A percentile compares a stretch with the other conserved stretches of the same genome.
Evolutionary conservation across 768 basidiomycete species (phyloP).

Genomic region (Serendipita sp.): DNA sequence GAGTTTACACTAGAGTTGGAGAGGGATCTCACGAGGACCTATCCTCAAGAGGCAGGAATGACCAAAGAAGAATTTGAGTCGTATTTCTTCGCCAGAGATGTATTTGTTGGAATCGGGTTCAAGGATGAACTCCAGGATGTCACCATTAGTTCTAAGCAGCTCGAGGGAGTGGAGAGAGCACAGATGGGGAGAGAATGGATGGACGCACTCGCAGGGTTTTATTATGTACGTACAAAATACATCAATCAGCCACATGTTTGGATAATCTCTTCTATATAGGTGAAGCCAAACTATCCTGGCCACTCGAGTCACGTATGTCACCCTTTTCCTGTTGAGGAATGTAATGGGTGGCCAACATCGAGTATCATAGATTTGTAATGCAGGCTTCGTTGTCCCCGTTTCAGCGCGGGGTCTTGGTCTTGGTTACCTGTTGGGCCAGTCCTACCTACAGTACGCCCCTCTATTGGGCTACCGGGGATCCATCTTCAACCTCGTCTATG

Average conservation of each 20-base stretch:
- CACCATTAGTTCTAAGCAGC: constrained; percentile 12
- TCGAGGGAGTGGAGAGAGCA: constrained; percentile 27
- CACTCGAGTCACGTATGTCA: constrained; percentile 75
- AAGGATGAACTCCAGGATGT: constrained; percentile 11
- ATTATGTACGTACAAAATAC: constrained; percentile 32
- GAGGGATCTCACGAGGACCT: constrained; percentile 45
- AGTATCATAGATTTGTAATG: constrained; percentile 59
- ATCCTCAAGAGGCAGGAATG: constrained; percentile 59
- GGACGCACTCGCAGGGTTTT: constrained; percentile 57
- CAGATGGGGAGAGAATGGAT: constrained; percentile 43
- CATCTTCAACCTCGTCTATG: constrained; percentile 86
- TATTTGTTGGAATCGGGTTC: constrained; percentile 46
- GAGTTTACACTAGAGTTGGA: constrained; percentile 63
- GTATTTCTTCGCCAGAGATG: constrained; percentile 68
- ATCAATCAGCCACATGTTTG: constrained; percentile 5
- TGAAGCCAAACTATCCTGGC: constrained; percentile 84
- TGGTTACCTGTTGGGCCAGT: constrained; percentile 56
- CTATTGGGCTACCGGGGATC: constrained; percentile 58
- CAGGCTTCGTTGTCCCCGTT: constrained; percentile 68
- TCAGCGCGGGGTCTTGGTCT: constrained; percentile 46
- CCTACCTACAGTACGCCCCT: constrained; percentile 71
- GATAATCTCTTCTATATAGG: constrained; percentile 21
- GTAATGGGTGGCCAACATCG: too few species aligned
- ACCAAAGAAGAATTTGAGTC: constrained; percentile 41
- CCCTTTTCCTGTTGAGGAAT: background rate